Percentiles rank a stretch among this genome's conserved stretches.
phyloP scores from a whole-genome alignment of 345 rosid species.

The Lepidium aucheri region DNA sequence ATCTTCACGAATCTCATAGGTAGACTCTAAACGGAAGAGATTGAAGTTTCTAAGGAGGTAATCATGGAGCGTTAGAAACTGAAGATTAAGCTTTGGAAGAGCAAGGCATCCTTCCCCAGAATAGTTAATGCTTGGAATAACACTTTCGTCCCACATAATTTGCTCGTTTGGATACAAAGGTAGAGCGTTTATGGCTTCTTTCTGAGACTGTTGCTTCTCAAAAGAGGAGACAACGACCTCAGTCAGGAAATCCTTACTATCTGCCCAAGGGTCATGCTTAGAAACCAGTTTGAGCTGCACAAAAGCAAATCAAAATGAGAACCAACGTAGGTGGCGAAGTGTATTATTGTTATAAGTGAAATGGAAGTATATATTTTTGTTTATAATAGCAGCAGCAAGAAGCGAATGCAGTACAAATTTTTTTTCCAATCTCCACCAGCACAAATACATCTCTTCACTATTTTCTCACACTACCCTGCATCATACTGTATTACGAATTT shows the following conservation, averaged over 20 bases:
- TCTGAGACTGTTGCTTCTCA: slow-evolving; percentile 90
- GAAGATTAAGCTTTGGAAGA: slow-evolving; percentile 96
- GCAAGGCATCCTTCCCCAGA: slow-evolving; percentile 99
- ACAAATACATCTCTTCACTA: background rate
- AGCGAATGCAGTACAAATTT: background rate
- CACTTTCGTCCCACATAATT: slow-evolving; percentile 99
- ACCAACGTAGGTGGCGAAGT: slow-evolving; percentile 8
- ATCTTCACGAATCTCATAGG: slow-evolving; percentile 98
- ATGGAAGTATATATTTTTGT: too few species aligned
- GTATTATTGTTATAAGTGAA: background rate
- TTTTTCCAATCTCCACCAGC: background rate
- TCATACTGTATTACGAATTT: background rate
- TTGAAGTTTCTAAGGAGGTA: slow-evolving; percentile 93
- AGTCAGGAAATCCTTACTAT: slow-evolving; percentile 71
- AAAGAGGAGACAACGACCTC: slow-evolving; percentile 94
- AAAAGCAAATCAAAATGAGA: slow-evolving; percentile 11
- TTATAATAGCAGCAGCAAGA: background rate
- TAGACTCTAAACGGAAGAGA: slow-evolving; percentile 96
- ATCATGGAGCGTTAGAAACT: slow-evolving; percentile 93
- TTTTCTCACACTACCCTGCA: background rate
- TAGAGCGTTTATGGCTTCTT: slow-evolving; percentile 96
- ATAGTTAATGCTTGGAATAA: slow-evolving; percentile 96
- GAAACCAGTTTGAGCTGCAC: slow-evolving; percentile 87
- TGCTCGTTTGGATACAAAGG: slow-evolving; percentile 99
- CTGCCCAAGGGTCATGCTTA: slow-evolving; percentile 78